phyloP scores from a whole-genome alignment of 129 eudicot species.

The Chrysanthemum lavandulifolium region DNA sequence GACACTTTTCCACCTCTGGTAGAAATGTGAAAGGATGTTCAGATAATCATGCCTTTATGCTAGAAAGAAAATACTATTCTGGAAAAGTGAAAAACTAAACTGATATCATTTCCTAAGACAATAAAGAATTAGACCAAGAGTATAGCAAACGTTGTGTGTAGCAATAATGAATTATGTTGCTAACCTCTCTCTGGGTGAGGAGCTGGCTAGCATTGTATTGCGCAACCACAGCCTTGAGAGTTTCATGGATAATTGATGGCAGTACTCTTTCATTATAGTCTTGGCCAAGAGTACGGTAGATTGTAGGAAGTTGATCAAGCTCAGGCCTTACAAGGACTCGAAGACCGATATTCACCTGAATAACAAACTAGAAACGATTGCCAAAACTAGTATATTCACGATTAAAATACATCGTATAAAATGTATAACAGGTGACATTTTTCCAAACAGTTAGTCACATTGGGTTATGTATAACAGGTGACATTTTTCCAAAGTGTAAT shows the following conservation, averaged over 20 bases:
- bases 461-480: not conserved
- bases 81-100: not conserved
- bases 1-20: no score
- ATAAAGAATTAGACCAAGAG: not conserved
- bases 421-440: no score
- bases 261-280: slow-evolving; percentile 56
- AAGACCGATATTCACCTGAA: slow-evolving; percentile 59
- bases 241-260: slow-evolving; percentile 64
- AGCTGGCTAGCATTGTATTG: slow-evolving; percentile 67
- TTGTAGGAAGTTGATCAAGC: slow-evolving; percentile 47
- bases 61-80: not conserved
- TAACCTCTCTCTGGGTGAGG: slow-evolving; percentile 63
- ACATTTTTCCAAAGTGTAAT: not conserved
- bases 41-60: not conserved
- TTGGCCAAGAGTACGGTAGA: slow-evolving; percentile 54
- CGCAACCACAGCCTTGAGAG: slow-evolving; percentile 63
- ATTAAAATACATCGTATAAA: not conserved
- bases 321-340: slow-evolving; percentile 61
- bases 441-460: not conserved
- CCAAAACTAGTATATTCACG: not conserved
- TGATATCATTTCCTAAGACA: not conserved
- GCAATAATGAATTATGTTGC: not conserved
- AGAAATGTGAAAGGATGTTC: not conserved
- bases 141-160: not conserved
- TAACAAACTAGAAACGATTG: not conserved